Percentiles rank a stretch among this genome's conserved stretches.
These are phyloP conservation scores for Papiliotrema laurentii DNA, from an alignment of 1,284 basidiomycete genomes.

Conservation along the genomic window DNA sequence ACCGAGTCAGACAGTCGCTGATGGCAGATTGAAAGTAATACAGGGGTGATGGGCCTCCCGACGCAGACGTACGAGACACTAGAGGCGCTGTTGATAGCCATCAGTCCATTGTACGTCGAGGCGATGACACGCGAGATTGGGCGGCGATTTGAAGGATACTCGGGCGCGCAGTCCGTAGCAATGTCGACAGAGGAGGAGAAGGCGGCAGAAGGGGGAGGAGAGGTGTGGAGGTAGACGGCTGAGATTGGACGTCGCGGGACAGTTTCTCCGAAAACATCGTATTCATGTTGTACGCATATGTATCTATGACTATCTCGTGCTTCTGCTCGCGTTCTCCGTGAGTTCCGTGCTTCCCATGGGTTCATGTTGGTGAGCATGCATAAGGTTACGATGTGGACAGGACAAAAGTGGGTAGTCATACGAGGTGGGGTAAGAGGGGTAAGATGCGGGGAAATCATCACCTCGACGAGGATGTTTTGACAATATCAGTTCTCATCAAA, in stretches of 20 bases:
- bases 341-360: too few relatives aligned
- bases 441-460: too few relatives aligned
- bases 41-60: slow-evolving; percentile 2
- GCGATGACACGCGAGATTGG: slow-evolving; percentile 37
- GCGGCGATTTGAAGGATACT: slow-evolving; percentile 25
- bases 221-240: slow-evolving; percentile 3
- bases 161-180: neutral
- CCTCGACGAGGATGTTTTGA: too few relatives aligned
- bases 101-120: slow-evolving; percentile 29
- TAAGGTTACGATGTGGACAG: too few relatives aligned
- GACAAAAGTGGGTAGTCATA: too few relatives aligned
- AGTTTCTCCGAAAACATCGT: too few relatives aligned
- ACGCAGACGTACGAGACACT: slow-evolving; percentile 32
- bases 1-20: neutral
- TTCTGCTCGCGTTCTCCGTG: too few relatives aligned
- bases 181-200: neutral
- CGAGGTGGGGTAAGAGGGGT: too few relatives aligned
- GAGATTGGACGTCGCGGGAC: too few relatives aligned
- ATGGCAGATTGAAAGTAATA: slow-evolving; percentile 11
- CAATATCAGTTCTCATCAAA: neutral
- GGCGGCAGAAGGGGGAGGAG: neutral
- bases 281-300: too few relatives aligned
- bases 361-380: too few relatives aligned
- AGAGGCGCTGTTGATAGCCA: slow-evolving; percentile 38
- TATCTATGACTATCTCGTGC: too few relatives aligned